Evolutionary conservation across 2,329 filamentous ascomycete genomes (phyloP).

Genomic region (Fusarium mexicanum): DNA sequence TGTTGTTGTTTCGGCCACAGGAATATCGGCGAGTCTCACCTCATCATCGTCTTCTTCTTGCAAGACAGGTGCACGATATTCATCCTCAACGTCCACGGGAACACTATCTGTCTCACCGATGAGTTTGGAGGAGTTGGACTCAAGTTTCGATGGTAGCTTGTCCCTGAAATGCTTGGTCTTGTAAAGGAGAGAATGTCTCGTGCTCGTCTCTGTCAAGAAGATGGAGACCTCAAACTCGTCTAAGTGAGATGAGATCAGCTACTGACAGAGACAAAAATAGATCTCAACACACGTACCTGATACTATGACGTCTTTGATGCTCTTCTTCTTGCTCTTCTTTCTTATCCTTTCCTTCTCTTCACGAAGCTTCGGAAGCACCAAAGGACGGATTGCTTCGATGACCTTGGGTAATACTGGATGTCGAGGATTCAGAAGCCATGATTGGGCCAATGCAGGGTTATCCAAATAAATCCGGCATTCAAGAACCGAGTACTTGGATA

Average conservation of each 20-base stretch:
- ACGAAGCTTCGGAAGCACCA: conserved; percentile 88
- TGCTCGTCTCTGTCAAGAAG: conserved; percentile 87
- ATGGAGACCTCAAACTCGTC: conserved; percentile 97
- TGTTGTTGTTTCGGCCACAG: conserved; percentile 34
- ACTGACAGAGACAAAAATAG: not conserved
- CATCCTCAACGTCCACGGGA: conserved; percentile 62
- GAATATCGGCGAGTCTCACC: conserved; percentile 49
- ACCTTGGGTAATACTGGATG: conserved; percentile 82
- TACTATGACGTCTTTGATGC: conserved; percentile 86
- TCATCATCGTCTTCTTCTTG: conserved; percentile 60
- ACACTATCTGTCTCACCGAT: conserved; percentile 64
- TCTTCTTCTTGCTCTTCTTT: conserved; percentile 76
- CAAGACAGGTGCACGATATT: conserved; percentile 50
- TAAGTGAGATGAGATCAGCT: conserved; percentile 50
- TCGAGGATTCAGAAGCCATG: conserved; percentile 83
- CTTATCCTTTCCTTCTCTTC: conserved; percentile 77
- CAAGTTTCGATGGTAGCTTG: conserved; percentile 61
- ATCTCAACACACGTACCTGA: conserved; percentile 65
- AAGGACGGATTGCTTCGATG: conserved; percentile 83
- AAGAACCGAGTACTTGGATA: conserved; percentile 93
- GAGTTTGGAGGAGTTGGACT: conserved; percentile 70
- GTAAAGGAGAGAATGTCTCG: conserved; percentile 84
- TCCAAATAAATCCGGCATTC: conserved; percentile 97
- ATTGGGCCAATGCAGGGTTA: conserved; percentile 81
- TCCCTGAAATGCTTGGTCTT: conserved; percentile 83